Evolutionary conservation across 208 protist species (phyloP), one percentile per base, ranked within the genome.

Genomic region (Leishmania braziliensis): DNA sequence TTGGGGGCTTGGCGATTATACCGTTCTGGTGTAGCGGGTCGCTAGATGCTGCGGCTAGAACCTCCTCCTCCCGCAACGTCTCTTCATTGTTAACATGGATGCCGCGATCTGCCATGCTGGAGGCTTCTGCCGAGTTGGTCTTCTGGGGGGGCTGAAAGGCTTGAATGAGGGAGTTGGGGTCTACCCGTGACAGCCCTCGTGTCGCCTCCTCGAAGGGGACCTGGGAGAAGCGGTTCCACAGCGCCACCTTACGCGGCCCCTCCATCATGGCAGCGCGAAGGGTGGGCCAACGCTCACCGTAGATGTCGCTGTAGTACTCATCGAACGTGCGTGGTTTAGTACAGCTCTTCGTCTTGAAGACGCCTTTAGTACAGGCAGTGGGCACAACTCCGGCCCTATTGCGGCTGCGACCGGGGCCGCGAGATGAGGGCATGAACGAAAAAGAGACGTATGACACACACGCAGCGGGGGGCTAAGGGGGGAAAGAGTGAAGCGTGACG

Each of bases 211-310:
- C 86, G 74, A 93, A 92, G 29, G 94, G 88, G n/a, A 96, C 72
- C 82, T 93, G 90, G 54, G 85, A 94, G 80, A 91, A 97, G 46
- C 91, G 88, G 81, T 97, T 97, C 86, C 90, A 96, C 79, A 97
- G 79, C 8, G 88, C 91, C 16, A 94, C 88, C 84, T 95, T 95
- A 51, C 58, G 53, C 8, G 89, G 77, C n/a, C 81, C 39, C 29
- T 48, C 53, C 14, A 78, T 56, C 91, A 97, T 86, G 9, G 92
- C 86, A 23, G 86, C 81, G 33, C 86, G 78, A 50, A 97, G 86
- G 20, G 72, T 58, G 26, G 91, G 90, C 92, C 94, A 97, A 33
- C 94, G 92, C 23, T 89, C 84, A 69, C 92, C 94, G 76, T 96
- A 97, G 66, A 91, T 58, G 16, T 81, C 77, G 56, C 81, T 68